Conservation (phyloP, 2,329 filamentous ascomycete species). For the Aurifilum marmelostoma region DNA sequence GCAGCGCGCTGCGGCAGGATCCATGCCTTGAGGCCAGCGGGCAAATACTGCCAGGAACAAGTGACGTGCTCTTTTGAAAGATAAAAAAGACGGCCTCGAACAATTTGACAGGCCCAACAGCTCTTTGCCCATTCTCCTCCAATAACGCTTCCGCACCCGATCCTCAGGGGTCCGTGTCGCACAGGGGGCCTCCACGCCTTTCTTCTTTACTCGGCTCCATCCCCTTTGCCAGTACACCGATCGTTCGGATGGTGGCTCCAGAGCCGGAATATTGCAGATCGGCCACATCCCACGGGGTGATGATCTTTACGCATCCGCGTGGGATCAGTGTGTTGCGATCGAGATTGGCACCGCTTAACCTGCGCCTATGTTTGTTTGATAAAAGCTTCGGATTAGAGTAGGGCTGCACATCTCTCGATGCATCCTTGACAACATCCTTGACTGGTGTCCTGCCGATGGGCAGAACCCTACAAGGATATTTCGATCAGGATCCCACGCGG, state of each 20-base stretch:
- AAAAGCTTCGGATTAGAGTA: background rate
- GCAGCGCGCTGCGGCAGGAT: background rate
- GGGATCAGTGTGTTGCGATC: background rate
- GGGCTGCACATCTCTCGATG: background rate
- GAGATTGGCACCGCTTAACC: conserved; percentile 11
- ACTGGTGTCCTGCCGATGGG: conserved; percentile 14
- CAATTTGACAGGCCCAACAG: background rate
- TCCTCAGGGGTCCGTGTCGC: background rate
- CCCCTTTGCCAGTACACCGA: background rate
- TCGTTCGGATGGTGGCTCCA: background rate
- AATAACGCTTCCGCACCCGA: background rate
- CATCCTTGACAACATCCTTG: background rate
- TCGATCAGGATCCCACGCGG: conserved; percentile 12
- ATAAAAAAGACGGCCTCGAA: background rate
- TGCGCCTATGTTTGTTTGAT: background rate
- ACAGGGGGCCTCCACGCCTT: background rate
- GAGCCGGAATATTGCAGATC: background rate
- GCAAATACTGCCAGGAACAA: background rate
- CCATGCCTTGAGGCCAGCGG: background rate
- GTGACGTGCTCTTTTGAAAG: no score
- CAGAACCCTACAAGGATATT: background rate
- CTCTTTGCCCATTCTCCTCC: background rate
- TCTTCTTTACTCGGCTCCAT: background rate
- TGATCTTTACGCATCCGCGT: no score
- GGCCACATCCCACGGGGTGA: background rate